phyloP scores from a whole-genome alignment of 2,329 filamentous ascomycete species.

The Apiospora arundinis region DNA sequence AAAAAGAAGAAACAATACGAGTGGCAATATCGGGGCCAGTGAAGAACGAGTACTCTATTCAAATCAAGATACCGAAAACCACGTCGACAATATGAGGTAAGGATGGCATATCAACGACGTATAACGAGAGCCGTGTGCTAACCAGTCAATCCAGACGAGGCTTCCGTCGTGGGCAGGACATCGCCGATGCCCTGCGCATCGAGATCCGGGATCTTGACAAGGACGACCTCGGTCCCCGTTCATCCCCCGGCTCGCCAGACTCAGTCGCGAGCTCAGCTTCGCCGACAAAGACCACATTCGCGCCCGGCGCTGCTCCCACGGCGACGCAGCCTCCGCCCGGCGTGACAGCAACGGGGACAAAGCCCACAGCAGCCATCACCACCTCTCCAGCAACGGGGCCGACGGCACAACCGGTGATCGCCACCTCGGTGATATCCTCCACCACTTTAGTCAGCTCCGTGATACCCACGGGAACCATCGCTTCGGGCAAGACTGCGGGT shows the following conservation, averaged over 20 bases:
- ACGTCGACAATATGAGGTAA: slow-evolving; percentile 9
- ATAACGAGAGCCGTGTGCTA: not conserved
- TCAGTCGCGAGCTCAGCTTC: not conserved
- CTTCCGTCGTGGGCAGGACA: slow-evolving; percentile 24
- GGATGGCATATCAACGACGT: not conserved
- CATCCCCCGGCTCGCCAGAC: slow-evolving; percentile 18
- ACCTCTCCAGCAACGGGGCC: not conserved
- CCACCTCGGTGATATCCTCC: not conserved
- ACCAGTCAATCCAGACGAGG: slow-evolving; percentile 21
- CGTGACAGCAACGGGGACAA: not conserved
- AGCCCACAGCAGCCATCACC: not conserved
- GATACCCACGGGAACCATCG: not conserved
- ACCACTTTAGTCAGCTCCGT: not conserved
- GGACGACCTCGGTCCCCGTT: not conserved
- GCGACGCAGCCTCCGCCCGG: not conserved
- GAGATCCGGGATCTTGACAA: slow-evolving; percentile 16
- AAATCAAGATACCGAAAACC: not conserved
- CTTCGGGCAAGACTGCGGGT: not conserved
- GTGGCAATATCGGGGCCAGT: not conserved
- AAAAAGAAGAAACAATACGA: too few relatives aligned
- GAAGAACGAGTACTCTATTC: not conserved
- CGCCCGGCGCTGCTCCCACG: not conserved
- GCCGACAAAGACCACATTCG: not conserved
- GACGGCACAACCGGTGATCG: not conserved
- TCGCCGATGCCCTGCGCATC: slow-evolving; percentile 24